These are phyloP conservation scores for Stagonosporopsis rhizophila DNA, from an alignment of 2,329 filamentous ascomycete genomes.

Conservation along the genomic window DNA sequence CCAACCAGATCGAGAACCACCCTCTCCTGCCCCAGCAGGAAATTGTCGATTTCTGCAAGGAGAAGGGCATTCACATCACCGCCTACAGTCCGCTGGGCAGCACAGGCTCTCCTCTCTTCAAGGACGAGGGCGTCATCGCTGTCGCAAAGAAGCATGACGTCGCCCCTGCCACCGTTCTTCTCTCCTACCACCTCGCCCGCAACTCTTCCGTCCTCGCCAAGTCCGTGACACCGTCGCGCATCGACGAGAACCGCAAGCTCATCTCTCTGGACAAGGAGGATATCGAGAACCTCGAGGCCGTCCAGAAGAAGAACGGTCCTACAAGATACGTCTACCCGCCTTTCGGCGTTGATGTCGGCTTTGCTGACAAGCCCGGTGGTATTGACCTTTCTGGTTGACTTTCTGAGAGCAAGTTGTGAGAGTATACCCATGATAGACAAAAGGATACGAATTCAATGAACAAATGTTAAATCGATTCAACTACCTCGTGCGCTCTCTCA, in stretches of 20 bases:
- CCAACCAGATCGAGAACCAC: conserved; percentile 79
- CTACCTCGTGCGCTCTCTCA: background rate
- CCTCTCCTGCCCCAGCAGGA: conserved; percentile 75
- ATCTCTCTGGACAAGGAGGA: conserved; percentile 71
- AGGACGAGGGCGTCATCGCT: conserved; percentile 56
- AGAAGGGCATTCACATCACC: conserved; percentile 73
- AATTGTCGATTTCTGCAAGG: conserved; percentile 71
- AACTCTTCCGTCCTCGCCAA: conserved; percentile 76
- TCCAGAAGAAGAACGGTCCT: conserved; percentile 56
- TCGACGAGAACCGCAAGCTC: conserved; percentile 73
- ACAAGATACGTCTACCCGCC: conserved; percentile 58
- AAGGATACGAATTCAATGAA: conserved; percentile 7
- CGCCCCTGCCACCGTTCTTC: conserved; percentile 63
- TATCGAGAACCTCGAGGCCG: conserved; percentile 57
- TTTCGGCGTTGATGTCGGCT: conserved; percentile 58
- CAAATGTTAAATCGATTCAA: background rate
- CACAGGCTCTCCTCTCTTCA: conserved; percentile 57
- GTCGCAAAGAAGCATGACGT: conserved; percentile 60
- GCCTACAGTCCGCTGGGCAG: conserved; percentile 67
- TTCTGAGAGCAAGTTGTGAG: conserved; percentile 7
- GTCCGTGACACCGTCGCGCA: conserved; percentile 71
- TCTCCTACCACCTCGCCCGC: conserved; percentile 75
- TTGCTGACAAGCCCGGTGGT: conserved; percentile 56
- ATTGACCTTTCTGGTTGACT: conserved; percentile 46
- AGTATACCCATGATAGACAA: conserved; percentile 22